Evolutionary conservation across 129 eudicot species (phyloP), one percentile per base, ranked within the genome.

Genomic region (Escallonia rubra): DNA sequence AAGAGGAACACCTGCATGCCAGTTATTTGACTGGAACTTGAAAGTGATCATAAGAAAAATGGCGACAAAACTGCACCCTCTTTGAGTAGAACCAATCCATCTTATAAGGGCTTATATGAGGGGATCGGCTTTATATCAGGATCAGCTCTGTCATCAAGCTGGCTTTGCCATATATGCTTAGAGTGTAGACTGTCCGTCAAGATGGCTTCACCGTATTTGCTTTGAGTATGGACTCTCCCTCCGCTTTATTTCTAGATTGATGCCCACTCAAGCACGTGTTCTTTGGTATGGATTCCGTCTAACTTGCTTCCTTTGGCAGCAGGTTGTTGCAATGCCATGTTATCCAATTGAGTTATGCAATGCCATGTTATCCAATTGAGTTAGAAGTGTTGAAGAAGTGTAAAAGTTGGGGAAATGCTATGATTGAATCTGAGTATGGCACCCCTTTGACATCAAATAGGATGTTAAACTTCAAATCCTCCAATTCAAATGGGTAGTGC

Each of bases 11-110:
- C 10, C 68, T 82, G 87, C 59, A 85, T 59, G 50, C 53, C 71
- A 38, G 34, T 72, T 46, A 12, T 72, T 61, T 39, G 81, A 50
- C 74, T 79, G 84, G 43, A 80, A 80, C 79, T 78, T 23, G 97
- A 82, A 4, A 91, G 59, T 0, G 82, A 82, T 41, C 87, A 41
- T 54, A 87, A 73, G 77, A 90, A 78, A 3, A 87, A 87, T 92
- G 40, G 87, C 81, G 64, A 69, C 77, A 8, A 78, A 80, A 62
- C 87, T 57, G 7, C 41, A 78, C 72, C 23, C 66, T 74, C 78
- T 65, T 73, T 8, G 69, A 67, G 7, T 80, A 56, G 46, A 78
- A 70, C 73, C 74, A 64, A 42, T 84, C 83, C 90, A 81, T 86
- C 45, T 67, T 63, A 50, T 54, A 39, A 55, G 10, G 12, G 70